A percentile compares a stretch with the other conserved stretches of the same genome.
Conservation (phyloP, 257 asterid genomes). For the Nicotiana sylvestris region DNA sequence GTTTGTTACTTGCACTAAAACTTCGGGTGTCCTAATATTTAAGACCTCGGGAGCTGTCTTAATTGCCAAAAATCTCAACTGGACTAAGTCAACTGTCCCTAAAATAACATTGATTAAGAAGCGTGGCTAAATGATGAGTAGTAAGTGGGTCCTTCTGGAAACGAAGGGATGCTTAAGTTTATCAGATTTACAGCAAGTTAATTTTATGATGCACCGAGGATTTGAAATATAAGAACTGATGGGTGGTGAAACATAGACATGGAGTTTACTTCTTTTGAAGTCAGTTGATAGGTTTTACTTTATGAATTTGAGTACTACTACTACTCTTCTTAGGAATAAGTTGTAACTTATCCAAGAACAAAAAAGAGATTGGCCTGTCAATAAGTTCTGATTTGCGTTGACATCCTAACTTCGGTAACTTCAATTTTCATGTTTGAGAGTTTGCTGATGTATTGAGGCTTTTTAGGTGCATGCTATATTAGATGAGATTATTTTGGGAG, state of each 20-base stretch:
- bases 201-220: not conserved
- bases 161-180: not conserved
- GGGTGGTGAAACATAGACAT: not conserved
- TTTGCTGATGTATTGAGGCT: constrained; percentile 1
- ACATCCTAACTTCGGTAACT: not conserved
- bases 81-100: not conserved
- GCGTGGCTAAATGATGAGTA: not conserved
- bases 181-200: not conserved
- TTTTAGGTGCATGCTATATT: constrained; percentile 80
- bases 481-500: constrained; percentile 90
- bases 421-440: not conserved
- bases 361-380: not conserved
- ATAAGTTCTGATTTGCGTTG: not conserved
- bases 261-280: not conserved
- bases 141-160: not conserved
- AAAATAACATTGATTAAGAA: not conserved
- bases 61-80: not conserved
- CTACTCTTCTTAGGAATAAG: not conserved
- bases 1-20: not conserved
- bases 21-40: not conserved
- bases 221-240: not conserved
- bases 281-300: not conserved
- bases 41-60: not conserved
- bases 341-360: not conserved
- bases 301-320: not conserved